Base-by-base conservation (phyloP, 257 asterid species). In the Ilex aquifolium region DNA sequence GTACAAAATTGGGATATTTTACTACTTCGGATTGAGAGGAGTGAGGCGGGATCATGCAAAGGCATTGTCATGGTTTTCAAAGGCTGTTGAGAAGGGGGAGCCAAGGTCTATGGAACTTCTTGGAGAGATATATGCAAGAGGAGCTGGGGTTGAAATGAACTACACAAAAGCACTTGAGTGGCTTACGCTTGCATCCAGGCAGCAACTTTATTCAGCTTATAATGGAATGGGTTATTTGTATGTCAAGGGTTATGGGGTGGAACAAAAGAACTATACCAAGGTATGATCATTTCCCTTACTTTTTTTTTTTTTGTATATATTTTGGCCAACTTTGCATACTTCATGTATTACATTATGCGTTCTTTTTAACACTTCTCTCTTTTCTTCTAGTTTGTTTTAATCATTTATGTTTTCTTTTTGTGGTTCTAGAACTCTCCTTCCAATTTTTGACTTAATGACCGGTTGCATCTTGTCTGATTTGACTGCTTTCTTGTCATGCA, bases 191-290 rank as follows among this genome's bases (percentile, higher is more conserved):
- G 99, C 97, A 56, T 90, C 99, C 65, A 83, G 60, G 73, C 95
- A 93, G 51, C 94, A 90, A 39, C n/a, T n/a, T 65, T 83, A 73
- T 75, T 93, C 99, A 53, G 97, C 99, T 69, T 93, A 85, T 68
- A 93, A 93, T 75, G 97, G 99, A 62, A 84, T 93, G 92, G 99
- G 99, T 60, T 93, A 93, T 81, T 83, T 93, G 61, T 87, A 90
- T 73, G 95, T 83, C 2, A 93, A 87, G 79, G 99, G 99, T 54
- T 93, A 87, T 48, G 99, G 99, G 65, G 97, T 93, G 76, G 97
- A 87, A 83, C 80, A 74, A 85, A 82, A 85, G 83, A 93, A 93
- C 77, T 75, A 71, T 72, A 83, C 95, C 13, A 90, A 81, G 92
- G 99, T 90, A 69, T 30, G 49, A 60, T 57, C 13, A 29, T 29